Evolutionary conservation across 495 filamentous ascomycete genomes (phyloP).

Genomic region (Amniculicola lignicola): DNA sequence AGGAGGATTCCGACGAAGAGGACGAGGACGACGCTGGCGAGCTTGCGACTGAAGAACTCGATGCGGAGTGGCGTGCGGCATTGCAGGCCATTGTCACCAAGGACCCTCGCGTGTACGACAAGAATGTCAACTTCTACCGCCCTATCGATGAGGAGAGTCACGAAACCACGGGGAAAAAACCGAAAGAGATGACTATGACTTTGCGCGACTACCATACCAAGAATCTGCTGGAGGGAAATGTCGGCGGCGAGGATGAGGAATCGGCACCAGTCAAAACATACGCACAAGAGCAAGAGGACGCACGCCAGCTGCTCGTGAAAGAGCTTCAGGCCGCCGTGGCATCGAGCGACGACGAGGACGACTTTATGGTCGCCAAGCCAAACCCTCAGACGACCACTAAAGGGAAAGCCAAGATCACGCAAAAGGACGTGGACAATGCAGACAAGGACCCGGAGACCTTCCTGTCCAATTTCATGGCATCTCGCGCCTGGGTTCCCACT

Average conservation of each 20-base stretch:
- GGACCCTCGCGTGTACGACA: constrained; percentile 87
- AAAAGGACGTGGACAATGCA: constrained; percentile 67
- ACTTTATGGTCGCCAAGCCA: constrained; percentile 57
- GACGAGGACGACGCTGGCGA: constrained; percentile 88
- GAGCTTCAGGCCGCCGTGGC: constrained; percentile 72
- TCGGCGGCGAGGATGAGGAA: constrained; percentile 58
- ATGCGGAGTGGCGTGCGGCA: constrained; percentile 80
- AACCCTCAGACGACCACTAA: constrained; percentile 27
- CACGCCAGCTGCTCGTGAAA: constrained; percentile 71
- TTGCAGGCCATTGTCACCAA: constrained; percentile 81
- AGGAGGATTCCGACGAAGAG: constrained; percentile 65
- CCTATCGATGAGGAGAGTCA: constrained; percentile 53
- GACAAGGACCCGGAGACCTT: constrained; percentile 89
- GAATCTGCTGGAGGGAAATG: constrained; percentile 67
- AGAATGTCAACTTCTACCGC: constrained; percentile 69
- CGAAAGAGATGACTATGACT: constrained; percentile 79
- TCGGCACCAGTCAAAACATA: constrained; percentile 61
- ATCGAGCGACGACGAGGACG: constrained; percentile 56
- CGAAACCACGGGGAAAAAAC: constrained; percentile 39
- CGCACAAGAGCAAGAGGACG: constrained; percentile 75
- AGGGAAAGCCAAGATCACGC: constrained; percentile 46
- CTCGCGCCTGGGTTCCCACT: constrained; percentile 81
- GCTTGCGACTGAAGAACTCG: constrained; percentile 74
- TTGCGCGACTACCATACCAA: constrained; percentile 86
- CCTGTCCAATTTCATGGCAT: constrained; percentile 81